Evolutionary conservation across 106 monocot species (phyloP), one percentile per base, ranked within the genome.

Genomic region (Dendrobium chrysotoxum): DNA sequence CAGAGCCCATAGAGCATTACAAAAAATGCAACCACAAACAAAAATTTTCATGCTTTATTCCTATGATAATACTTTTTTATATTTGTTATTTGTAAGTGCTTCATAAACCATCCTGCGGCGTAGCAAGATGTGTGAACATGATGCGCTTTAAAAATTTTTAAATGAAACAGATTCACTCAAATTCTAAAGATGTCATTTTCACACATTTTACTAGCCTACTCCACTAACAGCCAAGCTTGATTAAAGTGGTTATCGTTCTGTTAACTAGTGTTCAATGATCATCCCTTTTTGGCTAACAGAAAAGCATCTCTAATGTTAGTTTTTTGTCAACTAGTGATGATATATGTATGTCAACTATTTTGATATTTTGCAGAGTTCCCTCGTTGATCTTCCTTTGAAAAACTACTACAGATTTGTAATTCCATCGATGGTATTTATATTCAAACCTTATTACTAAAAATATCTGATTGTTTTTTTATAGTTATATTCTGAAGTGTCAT

Each of bases 371-470:
- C 97, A 97, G 97, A 94, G 97, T 85, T 97, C 97, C 77, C 97
- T 97, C 84, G 92, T 80, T 23, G 97, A 97, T 84, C 87, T 97
- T 64, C 97, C 97, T 67, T 82, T 97, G 78, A 97, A 97, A 81
- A 97, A 94, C 77, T 97, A 89, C 85, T 97, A 97, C 82, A 86
- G 97, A 92, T 97, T 81, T 86, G 97, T 97, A 46, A 80, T 90
- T 9, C 94, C 97, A 25, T 78, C 93, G 64, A 54, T 92, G 89
- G 96, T 93, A 91, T 85, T 55, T 54, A 79, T 53, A 75, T 44
- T 46, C 70, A 40, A 8, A 39, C 26, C 61, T 26, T 28, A 39
- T 11, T 42, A 40, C 15, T 41, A 16, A 74, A 4, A 41, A 11
- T 70, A 31, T 70, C 31, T 64, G 21, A 1, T 25, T 71, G 2